Evolutionary conservation across 805 yeast genomes (phyloP), one percentile per base, ranked within the genome.

Genomic region (Schwanniomyces pseudopolymorphus): DNA sequence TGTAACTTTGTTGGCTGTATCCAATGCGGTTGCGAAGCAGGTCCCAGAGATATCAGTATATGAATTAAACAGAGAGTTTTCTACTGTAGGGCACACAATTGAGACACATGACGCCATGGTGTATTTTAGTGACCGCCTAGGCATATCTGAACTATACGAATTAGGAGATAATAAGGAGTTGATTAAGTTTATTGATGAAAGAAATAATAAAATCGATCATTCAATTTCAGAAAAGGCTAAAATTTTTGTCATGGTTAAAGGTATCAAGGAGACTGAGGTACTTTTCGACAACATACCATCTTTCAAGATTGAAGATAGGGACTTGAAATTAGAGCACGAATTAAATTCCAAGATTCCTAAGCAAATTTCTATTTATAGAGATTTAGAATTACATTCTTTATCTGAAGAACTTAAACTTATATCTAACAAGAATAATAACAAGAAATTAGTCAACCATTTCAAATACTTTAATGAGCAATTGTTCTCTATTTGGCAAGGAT

Each of bases 81-180:
- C 37, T 13, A 33, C 40, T 28, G 17, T 20, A 21, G 26, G 25
- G n/a, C 43, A 42, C 8, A 28, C 37, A 16, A 44, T 44, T 16
- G 37, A 39, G 7, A 35, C 40, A 7, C 26, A 43, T 16, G 72
- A 70, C 42, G 73, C 79, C 2, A 57, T 68, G 26, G 57, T 70
- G 45, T 75, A 72, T 54, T 67, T 78, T 50, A 75, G 79, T 33
- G 80, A 77, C 52, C 69, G 66, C 46, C 66, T 75, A 43, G 78
- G 67, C 19, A 65, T 72, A 20, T 66, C 75, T 19, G 67, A 64
- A 19, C 59, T 60, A 48, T 70, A 67, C 51, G 55, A 60, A 26
- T 47, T 76, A 35, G 69, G 67, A 19, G 54, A 59, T n/a, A 51
- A 57, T 19, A 62, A 66, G 24, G 51, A 56, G 1, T 44, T 53